These are phyloP conservation scores for Talaromyces sp. DNA, from an alignment of 2,329 filamentous ascomycete genomes.

Conservation along the genomic window DNA sequence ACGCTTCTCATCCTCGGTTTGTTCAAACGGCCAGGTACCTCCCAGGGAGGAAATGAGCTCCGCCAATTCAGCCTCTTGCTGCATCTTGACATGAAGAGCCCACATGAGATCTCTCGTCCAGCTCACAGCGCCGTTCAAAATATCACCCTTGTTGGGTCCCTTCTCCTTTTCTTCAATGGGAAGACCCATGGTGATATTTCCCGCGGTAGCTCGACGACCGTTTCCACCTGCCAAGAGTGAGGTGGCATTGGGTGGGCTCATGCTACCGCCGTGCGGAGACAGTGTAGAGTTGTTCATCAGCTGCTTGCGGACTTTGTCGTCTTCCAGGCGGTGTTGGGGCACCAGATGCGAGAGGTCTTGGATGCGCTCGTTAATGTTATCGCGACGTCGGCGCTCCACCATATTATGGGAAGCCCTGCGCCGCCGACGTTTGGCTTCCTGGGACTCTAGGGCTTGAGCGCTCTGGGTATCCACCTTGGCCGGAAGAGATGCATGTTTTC, in stretches of 20 bases:
- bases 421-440: slow-evolving; percentile 88
- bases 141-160: slow-evolving; percentile 97
- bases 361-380: slow-evolving; percentile 98
- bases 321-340: slow-evolving; percentile 84
- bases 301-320: slow-evolving; percentile 94
- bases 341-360: slow-evolving; percentile 93
- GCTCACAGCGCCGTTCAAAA: slow-evolving; percentile 91
- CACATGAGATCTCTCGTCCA: slow-evolving; percentile 99
- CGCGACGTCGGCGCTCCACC: slow-evolving; percentile 86
- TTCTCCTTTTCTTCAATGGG: slow-evolving; percentile 98
- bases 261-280: slow-evolving; percentile 69
- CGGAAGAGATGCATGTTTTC: slow-evolving; percentile 82
- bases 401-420: slow-evolving; percentile 93
- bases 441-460: slow-evolving; percentile 60
- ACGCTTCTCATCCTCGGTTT: slow-evolving; percentile 85
- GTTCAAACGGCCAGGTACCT: slow-evolving; percentile 70
- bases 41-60: slow-evolving; percentile 69
- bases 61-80: slow-evolving; percentile 81
- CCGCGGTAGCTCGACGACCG: slow-evolving; percentile 70
- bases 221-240: slow-evolving; percentile 81
- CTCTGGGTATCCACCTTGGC: slow-evolving; percentile 66
- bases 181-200: slow-evolving; percentile 86
- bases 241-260: slow-evolving; percentile 56
- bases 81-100: slow-evolving; percentile 83
- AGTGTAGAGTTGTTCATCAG: slow-evolving; percentile 87